phyloP scores from a whole-genome alignment of 306 rosid species.

The Vigna reflexopilosa region DNA sequence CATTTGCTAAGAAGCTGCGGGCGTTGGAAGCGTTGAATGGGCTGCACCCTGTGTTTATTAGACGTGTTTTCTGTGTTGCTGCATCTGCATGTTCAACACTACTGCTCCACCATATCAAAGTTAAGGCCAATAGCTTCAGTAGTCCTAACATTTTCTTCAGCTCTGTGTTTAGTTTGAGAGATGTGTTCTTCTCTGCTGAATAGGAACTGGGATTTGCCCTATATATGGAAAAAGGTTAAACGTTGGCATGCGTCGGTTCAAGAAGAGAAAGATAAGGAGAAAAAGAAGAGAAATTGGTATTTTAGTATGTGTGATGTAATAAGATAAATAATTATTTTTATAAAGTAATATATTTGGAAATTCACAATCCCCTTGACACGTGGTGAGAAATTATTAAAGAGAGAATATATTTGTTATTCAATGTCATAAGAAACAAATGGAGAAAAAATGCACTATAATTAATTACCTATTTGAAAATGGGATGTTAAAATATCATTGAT shows the following conservation, averaged over 20 bases:
- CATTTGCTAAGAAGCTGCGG: constrained; percentile 43
- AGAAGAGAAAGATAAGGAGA: too few species aligned
- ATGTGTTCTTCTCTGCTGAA: not conserved
- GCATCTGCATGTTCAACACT: constrained; percentile 26
- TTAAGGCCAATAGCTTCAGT: not conserved
- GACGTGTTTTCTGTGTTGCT: constrained; percentile 16
- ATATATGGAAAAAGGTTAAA: not conserved
- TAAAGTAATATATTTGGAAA: too few species aligned
- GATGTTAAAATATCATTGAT: too few species aligned
- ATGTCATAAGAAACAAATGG: too few species aligned
- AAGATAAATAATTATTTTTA: too few species aligned
- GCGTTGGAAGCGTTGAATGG: constrained; percentile 47
- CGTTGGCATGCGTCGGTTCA: not conserved
- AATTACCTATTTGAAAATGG: too few species aligned
- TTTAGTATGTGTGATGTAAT: too few species aligned
- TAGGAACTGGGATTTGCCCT: not conserved
- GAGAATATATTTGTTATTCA: too few species aligned
- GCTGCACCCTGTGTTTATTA: constrained; percentile 59
- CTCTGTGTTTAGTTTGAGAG: not conserved
- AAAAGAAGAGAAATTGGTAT: too few species aligned
- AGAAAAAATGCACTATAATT: too few species aligned
- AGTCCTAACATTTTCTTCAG: not conserved
- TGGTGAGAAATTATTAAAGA: too few species aligned
- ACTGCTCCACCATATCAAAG: not conserved
- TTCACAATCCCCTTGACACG: too few species aligned